Base-by-base conservation (phyloP, 2,329 filamentous ascomycete species). In the Aspergillus costaricaensis region DNA sequence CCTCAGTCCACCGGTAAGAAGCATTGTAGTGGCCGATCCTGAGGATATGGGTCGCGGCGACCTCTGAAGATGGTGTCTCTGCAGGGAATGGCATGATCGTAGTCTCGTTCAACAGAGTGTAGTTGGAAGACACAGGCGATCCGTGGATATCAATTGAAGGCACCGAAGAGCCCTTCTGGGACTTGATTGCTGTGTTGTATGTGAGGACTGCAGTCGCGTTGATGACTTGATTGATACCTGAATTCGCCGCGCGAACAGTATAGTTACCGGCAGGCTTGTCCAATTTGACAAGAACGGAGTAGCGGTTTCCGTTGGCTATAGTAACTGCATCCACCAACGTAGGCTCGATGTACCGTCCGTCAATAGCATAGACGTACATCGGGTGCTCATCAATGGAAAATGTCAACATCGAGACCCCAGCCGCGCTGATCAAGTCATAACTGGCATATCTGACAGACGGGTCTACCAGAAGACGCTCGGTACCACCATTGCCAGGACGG, bases 1-100 rank as follows among this genome's bases (percentile, higher is more conserved):
- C 72, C 51, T 87, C 68, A 0, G 80, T 82, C 85, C 84, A 88
- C 48, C 76, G 76, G 71, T 83, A 85, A 3, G 79, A 79, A 12
- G 77, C 75, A 3, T 79, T 62, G 23, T 67, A 68, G 23, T 66
- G 72, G 17, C 63, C 59, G 25, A 72, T 58, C 15, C 67, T 71
- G 30, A 80, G 58, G 17, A 81, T 72, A 67, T 80, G 80, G 1
- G 81, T 82, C 32, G 76, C 72, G 62, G 84, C 80, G 0, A 79
- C 81, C 2, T 70, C 71, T 4, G 74, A 68, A 0, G 79, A 68
- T 3, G 83, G 74, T 2, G 75, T 65, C 15, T 77, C 74, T 0
- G 81, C 72, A 0, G 83, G 83, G 66, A 79, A 86, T 0, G 83
- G 79, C 12, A 75, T 71, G 15, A 82, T 78, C 0, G 63, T 63